Evolutionary conservation across 2,329 filamentous ascomycete genomes (phyloP), one percentile per base, ranked within the genome.

Genomic region (Ampelomyces quisqualis): DNA sequence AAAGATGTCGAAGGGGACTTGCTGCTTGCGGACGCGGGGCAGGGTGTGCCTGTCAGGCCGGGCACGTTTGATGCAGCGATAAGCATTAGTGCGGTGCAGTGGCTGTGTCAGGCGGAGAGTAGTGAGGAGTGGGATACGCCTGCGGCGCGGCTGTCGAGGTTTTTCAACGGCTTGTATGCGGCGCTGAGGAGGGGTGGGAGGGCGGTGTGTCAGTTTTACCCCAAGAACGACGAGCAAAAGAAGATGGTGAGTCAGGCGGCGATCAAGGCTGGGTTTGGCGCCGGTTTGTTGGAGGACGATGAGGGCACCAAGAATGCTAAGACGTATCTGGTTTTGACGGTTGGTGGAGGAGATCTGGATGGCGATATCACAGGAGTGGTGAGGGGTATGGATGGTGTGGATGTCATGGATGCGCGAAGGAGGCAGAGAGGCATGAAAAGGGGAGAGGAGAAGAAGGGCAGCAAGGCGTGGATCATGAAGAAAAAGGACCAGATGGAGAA

Each of bases 131-230:
- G 80, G 38, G 38, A 40, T 24, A 34, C 38, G 1, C 86, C 90
- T 1, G 80, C 86, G 19, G 88, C 86, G 0, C 76, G 93, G 5
- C 70, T 98, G 18, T 79, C 81, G 4, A 77, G 91, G 30, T 98
- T 98, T 65, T 98, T 98, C 69, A 89, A 94, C 59, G 89, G 90
- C 0, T 71, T 98, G 2, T 98, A 97, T 70, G 86, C 89, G 0
- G 84, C 83, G 45, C 72, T 98, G 49, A 82, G 84, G 50, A 77
- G 93, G 14, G 93, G 93, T 5, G 93, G 89, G 1, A 79, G 89
- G 24, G 93, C 93, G 0, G 91, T 97, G 10, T 95, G 90, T 65
- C 93, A 98, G 63, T 98, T 98, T 69, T 98, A 98, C 67, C 93
- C 93, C 2, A 95, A 95, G 73, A 97, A 98, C 67, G 86, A 94